Conservation (phyloP, 2,329 filamentous ascomycete species). For the Aspergillus japonicus region DNA sequence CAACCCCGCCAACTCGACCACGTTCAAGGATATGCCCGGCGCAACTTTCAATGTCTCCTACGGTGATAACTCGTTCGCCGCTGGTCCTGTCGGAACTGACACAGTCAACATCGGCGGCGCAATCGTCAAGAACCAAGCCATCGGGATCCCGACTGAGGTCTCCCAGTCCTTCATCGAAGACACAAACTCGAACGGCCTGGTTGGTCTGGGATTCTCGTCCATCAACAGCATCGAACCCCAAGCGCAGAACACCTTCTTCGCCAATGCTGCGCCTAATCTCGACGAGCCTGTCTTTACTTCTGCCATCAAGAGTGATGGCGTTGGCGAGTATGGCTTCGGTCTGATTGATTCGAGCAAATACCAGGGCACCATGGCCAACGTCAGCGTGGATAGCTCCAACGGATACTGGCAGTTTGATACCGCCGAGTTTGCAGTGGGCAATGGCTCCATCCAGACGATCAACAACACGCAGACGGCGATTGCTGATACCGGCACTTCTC, state of each 20-base stretch:
- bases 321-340: conserved; percentile 73
- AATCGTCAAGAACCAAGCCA: conserved; percentile 60
- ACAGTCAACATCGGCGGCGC: conserved; percentile 66
- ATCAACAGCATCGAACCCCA: conserved; percentile 65
- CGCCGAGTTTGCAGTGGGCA: conserved; percentile 56
- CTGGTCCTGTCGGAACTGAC: conserved; percentile 65
- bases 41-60: conserved; percentile 65
- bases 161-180: conserved; percentile 60
- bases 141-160: conserved; percentile 64
- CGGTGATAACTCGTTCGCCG: conserved; percentile 64
- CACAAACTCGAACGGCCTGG: conserved; percentile 64
- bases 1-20: conserved; percentile 53
- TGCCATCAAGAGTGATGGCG: conserved; percentile 59
- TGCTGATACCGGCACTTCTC: conserved; percentile 67
- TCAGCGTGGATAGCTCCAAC: conserved; percentile 58
- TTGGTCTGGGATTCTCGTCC: conserved; percentile 65
- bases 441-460: conserved; percentile 37
- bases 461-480: conserved; percentile 49
- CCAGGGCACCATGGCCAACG: conserved; percentile 60
- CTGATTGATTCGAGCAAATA: conserved; percentile 65
- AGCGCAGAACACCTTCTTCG: conserved; percentile 70
- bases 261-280: conserved; percentile 63
- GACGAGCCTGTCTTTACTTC: conserved; percentile 69
- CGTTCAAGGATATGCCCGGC: conserved; percentile 51
- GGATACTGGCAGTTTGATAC: conserved; percentile 71